These are phyloP conservation scores for Ganoderma multipileum DNA, from an alignment of 1,284 basidiomycete genomes.

Conservation along the genomic window DNA sequence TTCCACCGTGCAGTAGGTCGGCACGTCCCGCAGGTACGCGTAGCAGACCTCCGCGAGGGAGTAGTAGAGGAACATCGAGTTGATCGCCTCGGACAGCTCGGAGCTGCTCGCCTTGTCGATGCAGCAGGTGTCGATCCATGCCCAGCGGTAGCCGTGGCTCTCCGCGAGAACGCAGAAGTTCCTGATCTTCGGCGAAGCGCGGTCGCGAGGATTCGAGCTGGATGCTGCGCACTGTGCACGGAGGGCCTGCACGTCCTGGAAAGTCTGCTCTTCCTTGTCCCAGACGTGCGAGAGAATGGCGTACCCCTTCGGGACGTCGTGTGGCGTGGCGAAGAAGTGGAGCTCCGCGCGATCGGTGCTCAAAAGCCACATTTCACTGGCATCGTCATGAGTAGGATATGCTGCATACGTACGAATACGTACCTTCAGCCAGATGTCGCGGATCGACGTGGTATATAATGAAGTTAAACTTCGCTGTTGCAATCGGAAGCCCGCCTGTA, in stretches of 20 bases:
- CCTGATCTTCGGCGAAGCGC: not conserved
- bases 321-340: conserved; percentile 3
- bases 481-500: not conserved
- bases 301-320: conserved; percentile 4
- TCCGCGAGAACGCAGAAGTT: not conserved
- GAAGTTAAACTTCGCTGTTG: not conserved
- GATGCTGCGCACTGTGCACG: not conserved
- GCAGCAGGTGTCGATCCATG: conserved; percentile 1
- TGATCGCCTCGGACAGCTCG: not conserved
- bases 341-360: conserved; percentile 6
- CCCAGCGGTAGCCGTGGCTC: not conserved
- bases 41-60: not conserved
- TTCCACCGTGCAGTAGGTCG: not conserved
- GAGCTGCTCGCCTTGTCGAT: not conserved
- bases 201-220: not conserved
- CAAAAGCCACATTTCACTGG: conserved; percentile 6
- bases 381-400: not conserved
- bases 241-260: conserved; percentile 3
- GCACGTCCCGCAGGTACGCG: not conserved
- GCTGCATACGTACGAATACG: not conserved
- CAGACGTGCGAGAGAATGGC: conserved; percentile 15
- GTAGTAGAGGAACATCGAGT: not conserved
- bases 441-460: not conserved
- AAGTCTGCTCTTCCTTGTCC: conserved; percentile 7
- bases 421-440: not conserved